Base-by-base conservation (phyloP, 1,139 yeast species). In the Hanseniaspora sp. region DNA sequence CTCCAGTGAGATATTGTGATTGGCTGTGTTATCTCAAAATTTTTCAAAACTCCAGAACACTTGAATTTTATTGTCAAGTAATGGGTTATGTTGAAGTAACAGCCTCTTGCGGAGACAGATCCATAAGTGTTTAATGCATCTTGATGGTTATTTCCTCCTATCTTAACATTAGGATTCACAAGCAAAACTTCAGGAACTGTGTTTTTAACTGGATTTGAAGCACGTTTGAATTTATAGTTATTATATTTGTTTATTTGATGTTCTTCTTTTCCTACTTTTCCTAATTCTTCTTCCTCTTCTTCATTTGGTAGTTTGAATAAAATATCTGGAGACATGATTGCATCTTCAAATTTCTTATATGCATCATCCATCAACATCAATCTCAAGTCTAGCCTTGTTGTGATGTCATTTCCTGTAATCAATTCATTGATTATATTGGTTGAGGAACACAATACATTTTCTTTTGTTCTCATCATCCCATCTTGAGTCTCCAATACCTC, bases 1-100 rank as follows among this genome's bases (percentile, higher is more conserved):
- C 68, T 64, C 80, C 79, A 66, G 1, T 83, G 81, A 51, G 82
- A 70, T 0, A 81, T 71, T 0, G 76, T 76, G 3, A 81, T 66
- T 0, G 83, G 84, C 15, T 79, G 70, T 28, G 70, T 64, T 7
- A 77, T 65, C 46, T 72, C 78, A 57, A 76, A 69, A 58, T 76
- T 78, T 59, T 75, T 76, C 5, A 76, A 76, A 55, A 74, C 76
- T 23, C 56, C 56, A 6, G 69, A 66, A 31, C 80, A 65, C 60
- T 77, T 79, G 44, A 79, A 68, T 57, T 74, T 76, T 28, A 80
- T 59, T 1, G 72, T 66, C 6, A 78, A 61, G 58, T 78, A 81
- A 62, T 79, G 82, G 28, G 78, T 67, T 5, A 80, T 65, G 17
- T 80, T 73, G 59, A 74, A 81, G 31, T 79, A 69, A 49, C 70